Percentiles rank a stretch among this genome's conserved stretches.
Conservation (phyloP, 225 moss, liverwort and hornwort species). For the Sphagnum contortum region DNA sequence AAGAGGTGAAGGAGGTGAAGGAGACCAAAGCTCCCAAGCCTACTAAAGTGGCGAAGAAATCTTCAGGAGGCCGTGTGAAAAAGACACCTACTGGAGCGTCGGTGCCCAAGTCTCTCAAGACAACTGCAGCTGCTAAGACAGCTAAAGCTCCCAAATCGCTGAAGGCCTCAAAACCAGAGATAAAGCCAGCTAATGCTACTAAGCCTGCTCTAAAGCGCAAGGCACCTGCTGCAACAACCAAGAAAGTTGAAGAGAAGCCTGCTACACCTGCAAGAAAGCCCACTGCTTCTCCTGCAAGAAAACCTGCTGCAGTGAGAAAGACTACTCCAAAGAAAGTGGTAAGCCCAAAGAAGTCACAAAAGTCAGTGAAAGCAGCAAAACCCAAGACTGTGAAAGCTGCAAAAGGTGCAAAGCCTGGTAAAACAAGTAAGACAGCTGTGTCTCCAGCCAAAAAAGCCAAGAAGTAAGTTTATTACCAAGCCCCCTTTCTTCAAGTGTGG, state of each 20-base stretch:
- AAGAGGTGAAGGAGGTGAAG: conserved; percentile 6
- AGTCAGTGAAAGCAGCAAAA: conserved; percentile 41
- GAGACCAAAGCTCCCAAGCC: conserved; percentile 41
- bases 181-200: conserved; percentile 15
- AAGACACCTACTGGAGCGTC: conserved; percentile 8
- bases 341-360: conserved; percentile 57
- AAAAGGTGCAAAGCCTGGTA: conserved; percentile 20
- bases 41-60: conserved; percentile 34
- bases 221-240: conserved; percentile 17
- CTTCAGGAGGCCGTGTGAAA: conserved; percentile 13
- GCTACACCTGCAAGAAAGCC: conserved; percentile 26
- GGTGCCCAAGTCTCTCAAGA: no score
- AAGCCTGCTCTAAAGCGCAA: conserved; percentile 22
- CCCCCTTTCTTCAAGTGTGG: no score
- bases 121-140: conserved; percentile 14
- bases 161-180: conserved; percentile 5
- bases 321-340: conserved; percentile 19
- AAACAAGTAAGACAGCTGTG: conserved; percentile 14
- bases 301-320: conserved; percentile 42
- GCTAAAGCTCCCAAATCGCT: conserved; percentile 23
- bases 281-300: conserved; percentile 16
- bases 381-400: conserved; percentile 6
- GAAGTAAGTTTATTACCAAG: conserved; percentile 32
- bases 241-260: conserved; percentile 29
- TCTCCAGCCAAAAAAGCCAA: conserved; percentile 40